Conservation (phyloP, 106 monocot genomes). For the Cymbidium sinense region DNA sequence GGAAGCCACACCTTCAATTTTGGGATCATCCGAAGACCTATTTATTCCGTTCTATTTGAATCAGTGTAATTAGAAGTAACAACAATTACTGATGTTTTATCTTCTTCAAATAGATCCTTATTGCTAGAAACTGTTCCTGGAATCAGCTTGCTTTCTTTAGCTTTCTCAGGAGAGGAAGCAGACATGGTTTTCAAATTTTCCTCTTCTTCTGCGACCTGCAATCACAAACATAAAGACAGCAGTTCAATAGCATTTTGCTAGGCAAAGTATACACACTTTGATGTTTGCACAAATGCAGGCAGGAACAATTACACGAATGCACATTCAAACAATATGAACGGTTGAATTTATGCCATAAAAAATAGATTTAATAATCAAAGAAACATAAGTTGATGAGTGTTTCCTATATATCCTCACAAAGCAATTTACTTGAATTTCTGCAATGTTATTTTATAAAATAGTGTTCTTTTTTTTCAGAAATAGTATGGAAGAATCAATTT, state of each 20-base stretch:
- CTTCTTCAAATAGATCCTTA: background rate
- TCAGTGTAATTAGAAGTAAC: background rate
- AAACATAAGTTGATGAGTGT: background rate
- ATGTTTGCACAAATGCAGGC: too few relatives aligned
- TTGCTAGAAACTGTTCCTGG: too few relatives aligned
- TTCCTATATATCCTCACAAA: background rate
- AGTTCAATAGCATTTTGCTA: background rate
- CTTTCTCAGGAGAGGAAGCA: background rate
- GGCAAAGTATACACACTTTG: too few relatives aligned
- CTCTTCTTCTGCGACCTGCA: background rate
- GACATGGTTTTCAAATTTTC: background rate
- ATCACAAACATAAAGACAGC: background rate
- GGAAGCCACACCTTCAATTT: background rate
- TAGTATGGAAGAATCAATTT: background rate
- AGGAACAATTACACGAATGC: too few relatives aligned
- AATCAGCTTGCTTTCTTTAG: background rate
- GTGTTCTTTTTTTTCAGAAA: background rate
- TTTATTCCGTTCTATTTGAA: too few relatives aligned
- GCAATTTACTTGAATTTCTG: background rate
- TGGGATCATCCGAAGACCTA: background rate
- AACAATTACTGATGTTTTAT: background rate
- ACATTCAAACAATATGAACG: too few relatives aligned
- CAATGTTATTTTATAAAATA: background rate
- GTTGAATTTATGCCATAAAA: too few relatives aligned
- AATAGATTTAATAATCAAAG: too few relatives aligned